A percentile compares a stretch with the other conserved stretches of the same genome.
phyloP scores from a whole-genome alignment of 1,139 yeast species.

The Geotrichum restrictum region DNA sequence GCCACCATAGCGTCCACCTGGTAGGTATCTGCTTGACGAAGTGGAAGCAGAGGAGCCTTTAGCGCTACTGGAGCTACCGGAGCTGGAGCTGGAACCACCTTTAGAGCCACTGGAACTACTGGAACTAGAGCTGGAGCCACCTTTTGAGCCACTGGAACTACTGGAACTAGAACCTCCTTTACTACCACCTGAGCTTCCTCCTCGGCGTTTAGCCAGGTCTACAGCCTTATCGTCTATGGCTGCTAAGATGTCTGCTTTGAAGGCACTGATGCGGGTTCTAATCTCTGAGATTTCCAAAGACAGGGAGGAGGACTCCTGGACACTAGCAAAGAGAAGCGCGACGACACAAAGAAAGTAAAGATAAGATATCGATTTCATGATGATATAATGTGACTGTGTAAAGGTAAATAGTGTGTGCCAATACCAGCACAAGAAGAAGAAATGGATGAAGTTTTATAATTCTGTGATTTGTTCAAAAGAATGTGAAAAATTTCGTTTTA shows the following conservation, averaged over 20 bases:
- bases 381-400: too few relatives aligned
- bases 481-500: too few relatives aligned
- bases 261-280: not conserved
- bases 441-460: too few relatives aligned
- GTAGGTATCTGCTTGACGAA: slow-evolving; percentile 15
- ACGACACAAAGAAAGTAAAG: not conserved
- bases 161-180: slow-evolving; percentile 14
- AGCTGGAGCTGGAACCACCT: slow-evolving; percentile 12
- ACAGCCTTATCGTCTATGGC: slow-evolving; percentile 5
- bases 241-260: not conserved
- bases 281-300: slow-evolving; percentile 9
- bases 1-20: slow-evolving; percentile 28
- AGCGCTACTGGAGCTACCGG: slow-evolving; percentile 9
- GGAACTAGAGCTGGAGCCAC: slow-evolving; percentile 20
- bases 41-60: slow-evolving; percentile 11
- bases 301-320: slow-evolving; percentile 1
- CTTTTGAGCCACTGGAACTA: slow-evolving; percentile 22
- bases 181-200: slow-evolving; percentile 11
- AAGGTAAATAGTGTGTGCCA: too few relatives aligned
- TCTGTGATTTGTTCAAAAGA: too few relatives aligned
- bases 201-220: slow-evolving; percentile 16
- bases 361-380: not conserved
- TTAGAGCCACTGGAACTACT: slow-evolving; percentile 12
- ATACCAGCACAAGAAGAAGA: too few relatives aligned
- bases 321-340: not conserved